Evolutionary conservation across 441 rosid genomes (phyloP).

Genomic region (Daphne laureola): DNA sequence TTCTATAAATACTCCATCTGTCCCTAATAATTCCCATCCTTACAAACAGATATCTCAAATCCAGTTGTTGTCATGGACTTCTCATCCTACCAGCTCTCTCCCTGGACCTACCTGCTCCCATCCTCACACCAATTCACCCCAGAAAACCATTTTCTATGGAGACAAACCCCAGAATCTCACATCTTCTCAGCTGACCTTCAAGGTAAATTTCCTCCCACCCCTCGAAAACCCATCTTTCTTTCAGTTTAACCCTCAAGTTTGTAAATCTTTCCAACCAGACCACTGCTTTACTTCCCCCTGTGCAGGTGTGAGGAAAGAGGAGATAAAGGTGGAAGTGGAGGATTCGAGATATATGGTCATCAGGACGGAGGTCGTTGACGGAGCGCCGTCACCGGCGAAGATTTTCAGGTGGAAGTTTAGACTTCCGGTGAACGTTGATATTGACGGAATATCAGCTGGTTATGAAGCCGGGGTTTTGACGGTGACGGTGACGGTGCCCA

Average conservation of each 20-base stretch:
- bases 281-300: not conserved
- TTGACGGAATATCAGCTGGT: conserved; percentile 54
- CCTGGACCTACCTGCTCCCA: conserved; percentile 34
- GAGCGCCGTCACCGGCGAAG: conserved; percentile 30
- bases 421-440: conserved; percentile 48
- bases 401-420: conserved; percentile 60
- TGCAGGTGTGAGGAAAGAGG: conserved; percentile 71
- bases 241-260: conserved; percentile 5
- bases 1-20: too few species aligned
- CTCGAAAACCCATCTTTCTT: not conserved
- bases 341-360: conserved; percentile 61
- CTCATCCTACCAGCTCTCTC: conserved; percentile 28
- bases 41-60: too few species aligned
- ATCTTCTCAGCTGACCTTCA: conserved; percentile 71
- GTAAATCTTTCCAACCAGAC: not conserved
- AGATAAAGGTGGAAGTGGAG: conserved; percentile 72
- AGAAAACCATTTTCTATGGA: conserved; percentile 58
- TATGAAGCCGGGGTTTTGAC: conserved; percentile 66
- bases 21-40: too few species aligned
- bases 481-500: conserved; percentile 60
- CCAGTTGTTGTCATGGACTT: not conserved
- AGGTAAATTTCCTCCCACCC: conserved; percentile 24
- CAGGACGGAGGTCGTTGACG: conserved; percentile 42
- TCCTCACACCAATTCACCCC: conserved; percentile 24
- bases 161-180: conserved; percentile 67